Percentiles rank a stretch among this genome's conserved stretches.
Conservation (phyloP, 23 red algal species). For the Gracilaria domingensis region DNA sequence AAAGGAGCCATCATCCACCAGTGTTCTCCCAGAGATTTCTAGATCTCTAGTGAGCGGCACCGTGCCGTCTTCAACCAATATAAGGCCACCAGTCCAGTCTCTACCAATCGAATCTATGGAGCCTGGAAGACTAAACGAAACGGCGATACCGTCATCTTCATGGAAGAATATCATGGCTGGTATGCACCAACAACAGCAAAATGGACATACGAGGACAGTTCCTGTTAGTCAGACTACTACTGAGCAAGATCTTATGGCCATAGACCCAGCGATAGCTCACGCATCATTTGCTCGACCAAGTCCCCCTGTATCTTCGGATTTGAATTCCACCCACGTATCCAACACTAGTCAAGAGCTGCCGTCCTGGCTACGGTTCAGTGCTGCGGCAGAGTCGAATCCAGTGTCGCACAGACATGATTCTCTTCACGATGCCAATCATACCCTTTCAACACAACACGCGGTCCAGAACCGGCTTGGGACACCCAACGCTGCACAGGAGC, state of each 20-base stretch:
- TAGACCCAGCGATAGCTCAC: conserved; percentile 57
- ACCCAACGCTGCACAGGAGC: conserved; percentile 21
- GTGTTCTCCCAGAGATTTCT: conserved; percentile 10
- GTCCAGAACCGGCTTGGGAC: not conserved
- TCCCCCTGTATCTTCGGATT: conserved; percentile 17
- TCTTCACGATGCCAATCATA: conserved; percentile 25
- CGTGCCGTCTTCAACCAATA: not conserved
- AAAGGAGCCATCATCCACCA: not conserved
- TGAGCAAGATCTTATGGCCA: conserved; percentile 71
- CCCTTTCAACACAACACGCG: conserved; percentile 19
- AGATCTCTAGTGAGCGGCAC: not conserved
- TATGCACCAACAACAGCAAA: conserved; percentile 24
- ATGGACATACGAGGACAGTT: not conserved
- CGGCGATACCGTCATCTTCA: not conserved
- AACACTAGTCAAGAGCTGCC: conserved; percentile 29
- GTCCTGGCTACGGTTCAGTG: conserved; percentile 44
- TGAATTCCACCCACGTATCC: conserved; percentile 18
- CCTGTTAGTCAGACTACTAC: conserved; percentile 29
- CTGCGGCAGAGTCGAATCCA: conserved; percentile 18
- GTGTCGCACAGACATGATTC: conserved; percentile 25
- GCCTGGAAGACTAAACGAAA: not conserved
- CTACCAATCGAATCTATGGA: conserved; percentile 6
- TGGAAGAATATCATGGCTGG: conserved; percentile 43
- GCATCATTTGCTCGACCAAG: conserved; percentile 54
- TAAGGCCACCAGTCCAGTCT: conserved; percentile 20